A percentile compares a stretch with the other conserved stretches of the same genome.
Evolutionary conservation across 345 rosid species (phyloP).

Genomic region (Eucalyptus leucophloia): DNA sequence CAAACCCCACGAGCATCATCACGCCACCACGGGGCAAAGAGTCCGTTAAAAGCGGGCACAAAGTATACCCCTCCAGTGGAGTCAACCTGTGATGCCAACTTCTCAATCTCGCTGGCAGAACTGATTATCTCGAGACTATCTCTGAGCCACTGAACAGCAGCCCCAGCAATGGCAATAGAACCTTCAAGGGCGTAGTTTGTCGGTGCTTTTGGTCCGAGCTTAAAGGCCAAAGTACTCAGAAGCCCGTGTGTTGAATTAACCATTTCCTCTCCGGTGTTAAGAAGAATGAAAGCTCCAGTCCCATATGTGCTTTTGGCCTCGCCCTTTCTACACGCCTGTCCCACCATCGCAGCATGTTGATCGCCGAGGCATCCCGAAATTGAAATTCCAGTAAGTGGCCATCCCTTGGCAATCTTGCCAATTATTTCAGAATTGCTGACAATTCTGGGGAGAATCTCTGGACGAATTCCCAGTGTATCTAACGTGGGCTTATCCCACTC

Average conservation of each 20-base stretch:
- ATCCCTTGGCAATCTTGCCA: conserved; percentile 63
- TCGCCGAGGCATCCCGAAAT: conserved; percentile 94
- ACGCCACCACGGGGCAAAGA: conserved; percentile 98
- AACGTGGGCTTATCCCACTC: conserved; percentile 60
- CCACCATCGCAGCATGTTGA: conserved; percentile 96
- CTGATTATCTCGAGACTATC: conserved; percentile 69
- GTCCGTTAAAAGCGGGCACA: conserved; percentile 90
- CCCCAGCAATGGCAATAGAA: conserved; percentile 93
- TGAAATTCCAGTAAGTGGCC: conserved; percentile 72
- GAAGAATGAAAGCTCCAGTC: conserved; percentile 90
- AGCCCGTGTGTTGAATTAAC: conserved; percentile 70
- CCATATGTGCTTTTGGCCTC: conserved; percentile 98
- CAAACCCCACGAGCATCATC: conserved; percentile 96
- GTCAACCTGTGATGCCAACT: conserved; percentile 49
- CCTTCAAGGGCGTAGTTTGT: conserved; percentile 89
- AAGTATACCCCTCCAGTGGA: conserved; percentile 86
- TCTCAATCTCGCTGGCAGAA: conserved; percentile 65
- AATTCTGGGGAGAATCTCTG: conserved; percentile 61
- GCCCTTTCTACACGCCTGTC: conserved; percentile 80
- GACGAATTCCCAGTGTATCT: conserved; percentile 40
- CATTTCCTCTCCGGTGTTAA: conserved; percentile 67
- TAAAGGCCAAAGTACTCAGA: conserved; percentile 66
- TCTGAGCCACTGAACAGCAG: conserved; percentile 97
- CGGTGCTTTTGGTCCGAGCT: conserved; percentile 75
- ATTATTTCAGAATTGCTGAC: conserved; percentile 75